These are phyloP conservation scores for Vanrija sp. DNA, from an alignment of 1,284 basidiomycete genomes.

Conservation along the genomic window DNA sequence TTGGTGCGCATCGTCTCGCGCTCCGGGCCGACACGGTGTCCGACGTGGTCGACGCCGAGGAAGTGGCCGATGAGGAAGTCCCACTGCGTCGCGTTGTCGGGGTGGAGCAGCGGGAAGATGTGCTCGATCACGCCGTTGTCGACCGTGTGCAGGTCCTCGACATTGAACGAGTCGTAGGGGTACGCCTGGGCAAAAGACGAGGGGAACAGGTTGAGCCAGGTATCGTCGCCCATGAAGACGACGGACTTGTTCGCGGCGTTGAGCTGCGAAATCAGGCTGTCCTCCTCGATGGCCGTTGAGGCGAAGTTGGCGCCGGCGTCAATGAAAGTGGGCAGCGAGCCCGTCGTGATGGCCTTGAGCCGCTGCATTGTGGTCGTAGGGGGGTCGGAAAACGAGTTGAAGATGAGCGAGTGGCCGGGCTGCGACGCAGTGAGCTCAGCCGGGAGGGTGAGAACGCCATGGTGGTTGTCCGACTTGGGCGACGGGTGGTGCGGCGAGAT, in stretches of 20 bases:
- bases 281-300: conserved; percentile 77
- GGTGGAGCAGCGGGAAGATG: conserved; percentile 73
- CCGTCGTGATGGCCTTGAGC: conserved; percentile 92
- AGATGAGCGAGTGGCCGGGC: conserved; percentile 74
- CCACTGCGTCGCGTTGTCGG: conserved; percentile 54
- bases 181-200: conserved; percentile 68
- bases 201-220: conserved; percentile 89
- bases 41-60: conserved; percentile 96
- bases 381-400: conserved; percentile 86
- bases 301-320: conserved; percentile 91
- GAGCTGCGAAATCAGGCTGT: conserved; percentile 66
- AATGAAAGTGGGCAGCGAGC: conserved; percentile 92
- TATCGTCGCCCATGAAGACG: conserved; percentile 91
- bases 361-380: conserved; percentile 94
- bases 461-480: conserved; percentile 66
- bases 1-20: conserved; percentile 83
- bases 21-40: conserved; percentile 87
- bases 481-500: conserved; percentile 62
- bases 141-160: conserved; percentile 94
- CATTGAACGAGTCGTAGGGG: conserved; percentile 95
- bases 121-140: conserved; percentile 82
- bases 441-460: conserved; percentile 77
- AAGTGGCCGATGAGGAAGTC: conserved; percentile 89
- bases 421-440: conserved; percentile 59
- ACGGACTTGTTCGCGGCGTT: conserved; percentile 47